Evolutionary conservation across 83 land plant species (phyloP).

Genomic region (Thuja plicata): DNA sequence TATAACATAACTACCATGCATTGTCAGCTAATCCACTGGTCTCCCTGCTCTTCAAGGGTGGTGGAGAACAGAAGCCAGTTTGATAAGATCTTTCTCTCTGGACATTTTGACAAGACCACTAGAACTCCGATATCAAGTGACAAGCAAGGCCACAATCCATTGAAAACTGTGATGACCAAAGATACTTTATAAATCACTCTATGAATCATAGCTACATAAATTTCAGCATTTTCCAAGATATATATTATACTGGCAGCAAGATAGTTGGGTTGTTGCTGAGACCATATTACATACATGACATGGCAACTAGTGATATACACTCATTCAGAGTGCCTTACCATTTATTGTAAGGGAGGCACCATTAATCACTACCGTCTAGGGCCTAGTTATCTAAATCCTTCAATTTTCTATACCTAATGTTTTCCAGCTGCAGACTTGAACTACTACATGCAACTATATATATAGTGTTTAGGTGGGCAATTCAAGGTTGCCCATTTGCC

Average conservation of each 20-base stretch:
- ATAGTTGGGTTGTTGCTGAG: not conserved
- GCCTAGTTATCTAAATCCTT: too few species aligned
- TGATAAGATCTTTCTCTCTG: not conserved
- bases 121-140: not conserved
- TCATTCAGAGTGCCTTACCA: not conserved
- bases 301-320: not conserved
- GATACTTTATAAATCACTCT: not conserved
- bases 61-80: too few species aligned
- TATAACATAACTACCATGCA: not conserved
- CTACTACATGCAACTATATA: too few species aligned
- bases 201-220: too few species aligned
- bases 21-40: too few species aligned
- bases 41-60: too few species aligned
- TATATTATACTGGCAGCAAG: not conserved
- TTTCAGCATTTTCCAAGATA: not conserved
- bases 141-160: not conserved
- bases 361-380: too few species aligned
- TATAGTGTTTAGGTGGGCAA: not conserved
- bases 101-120: not conserved
- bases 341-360: not conserved
- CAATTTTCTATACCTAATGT: too few species aligned
- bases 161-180: not conserved
- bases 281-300: not conserved
- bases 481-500: not conserved
- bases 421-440: too few species aligned